A percentile compares a stretch with the other conserved stretches of the same genome.
Evolutionary conservation across 352 stramenopile species (phyloP).

Genomic region (Phytophthora constricta): DNA sequence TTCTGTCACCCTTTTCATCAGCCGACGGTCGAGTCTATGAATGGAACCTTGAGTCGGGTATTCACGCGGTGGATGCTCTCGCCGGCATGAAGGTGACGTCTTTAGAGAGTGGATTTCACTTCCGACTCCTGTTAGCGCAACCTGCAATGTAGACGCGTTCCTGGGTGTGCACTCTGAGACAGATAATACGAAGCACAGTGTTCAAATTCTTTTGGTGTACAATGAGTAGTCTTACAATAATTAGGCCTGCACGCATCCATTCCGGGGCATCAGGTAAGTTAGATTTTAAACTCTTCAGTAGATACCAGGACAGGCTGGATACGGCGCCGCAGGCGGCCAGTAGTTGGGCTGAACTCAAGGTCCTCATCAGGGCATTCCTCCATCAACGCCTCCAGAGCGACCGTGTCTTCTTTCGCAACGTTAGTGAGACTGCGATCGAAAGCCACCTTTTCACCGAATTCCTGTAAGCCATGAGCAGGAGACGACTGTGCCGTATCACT

Average conservation of each 20-base stretch:
- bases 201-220: constrained; percentile 28
- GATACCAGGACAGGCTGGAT: constrained; percentile 61
- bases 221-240: constrained; percentile 40
- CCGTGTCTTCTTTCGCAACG: constrained; percentile 16
- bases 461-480: constrained; percentile 36
- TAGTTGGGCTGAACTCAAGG: constrained; percentile 37
- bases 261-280: constrained; percentile 21
- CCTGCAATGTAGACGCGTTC: constrained; percentile 26
- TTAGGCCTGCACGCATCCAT: too few species aligned
- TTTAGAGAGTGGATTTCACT: constrained; percentile 81
- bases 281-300: constrained; percentile 69
- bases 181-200: constrained; percentile 27
- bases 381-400: constrained; percentile 27
- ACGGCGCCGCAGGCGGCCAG: constrained; percentile 46
- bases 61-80: constrained; percentile 55
- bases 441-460: constrained; percentile 51
- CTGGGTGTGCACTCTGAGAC: neutral
- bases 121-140: constrained; percentile 65
- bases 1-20: constrained; percentile 9
- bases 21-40: constrained; percentile 73
- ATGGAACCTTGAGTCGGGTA: constrained; percentile 70
- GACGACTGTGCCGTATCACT: constrained; percentile 32
- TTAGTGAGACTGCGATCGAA: constrained; percentile 50
- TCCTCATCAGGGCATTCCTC: constrained; percentile 32
- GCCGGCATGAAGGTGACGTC: constrained; percentile 48